These are phyloP conservation scores for Stentor coeruleus DNA, from an alignment of 73 alveolate species.

Conservation along the genomic window DNA sequence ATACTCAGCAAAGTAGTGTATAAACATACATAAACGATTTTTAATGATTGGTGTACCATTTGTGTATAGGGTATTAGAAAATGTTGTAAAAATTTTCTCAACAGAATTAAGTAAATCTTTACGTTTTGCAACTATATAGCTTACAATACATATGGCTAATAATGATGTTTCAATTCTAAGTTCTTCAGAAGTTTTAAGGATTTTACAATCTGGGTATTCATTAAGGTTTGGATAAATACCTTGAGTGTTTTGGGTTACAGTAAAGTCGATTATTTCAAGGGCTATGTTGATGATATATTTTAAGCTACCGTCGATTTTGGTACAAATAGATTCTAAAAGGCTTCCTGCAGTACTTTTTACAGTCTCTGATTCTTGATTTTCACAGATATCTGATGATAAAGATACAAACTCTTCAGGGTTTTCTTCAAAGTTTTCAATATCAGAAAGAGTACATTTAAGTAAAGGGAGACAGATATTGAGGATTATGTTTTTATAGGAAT, in stretches of 20 bases:
- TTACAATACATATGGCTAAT: background rate
- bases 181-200: background rate
- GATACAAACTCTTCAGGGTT: constrained; percentile 60
- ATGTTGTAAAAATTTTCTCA: background rate
- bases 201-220: background rate
- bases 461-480: constrained; percentile 48
- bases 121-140: background rate
- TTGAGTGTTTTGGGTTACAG: background rate
- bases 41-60: background rate
- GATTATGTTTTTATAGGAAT: constrained; percentile 26
- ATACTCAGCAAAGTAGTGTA: constrained; percentile 11
- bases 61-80: background rate
- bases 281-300: constrained; percentile 36
- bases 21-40: background rate
- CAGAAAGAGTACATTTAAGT: constrained; percentile 39
- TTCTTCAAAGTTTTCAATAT: constrained; percentile 27
- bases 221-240: background rate
- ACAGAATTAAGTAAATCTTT: background rate
- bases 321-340: constrained; percentile 54
- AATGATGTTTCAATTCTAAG: constrained; percentile 5
- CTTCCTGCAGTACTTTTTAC: constrained; percentile 57
- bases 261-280: constrained; percentile 28
- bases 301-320: constrained; percentile 52
- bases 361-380: constrained; percentile 40
- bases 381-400: constrained; percentile 58